Conservation (phyloP, 2,329 filamentous ascomycete genomes). For the Ilyonectria robusta region DNA sequence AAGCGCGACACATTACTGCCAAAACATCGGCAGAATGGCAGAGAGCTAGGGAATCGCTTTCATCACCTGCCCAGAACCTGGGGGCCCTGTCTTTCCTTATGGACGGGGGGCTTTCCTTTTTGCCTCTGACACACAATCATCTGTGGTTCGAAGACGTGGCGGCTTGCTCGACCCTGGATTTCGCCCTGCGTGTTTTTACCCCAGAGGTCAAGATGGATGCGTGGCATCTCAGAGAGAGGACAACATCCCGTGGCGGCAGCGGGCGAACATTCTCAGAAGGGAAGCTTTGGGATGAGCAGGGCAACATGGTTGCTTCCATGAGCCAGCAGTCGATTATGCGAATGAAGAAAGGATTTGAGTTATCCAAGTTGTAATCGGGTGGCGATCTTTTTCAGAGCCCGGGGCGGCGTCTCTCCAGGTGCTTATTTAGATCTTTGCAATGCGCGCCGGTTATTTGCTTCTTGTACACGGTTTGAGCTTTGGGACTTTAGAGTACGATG, state of each 20-base stretch:
- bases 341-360: constrained; percentile 21
- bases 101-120: constrained; percentile 60
- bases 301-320: constrained; percentile 62
- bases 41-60: constrained; percentile 42
- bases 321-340: constrained; percentile 62
- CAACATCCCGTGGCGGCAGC: constrained; percentile 53
- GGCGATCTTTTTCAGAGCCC: background rate
- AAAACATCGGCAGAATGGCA: constrained; percentile 61
- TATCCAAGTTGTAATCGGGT: constrained; percentile 27
- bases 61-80: constrained; percentile 50
- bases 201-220: constrained; percentile 54
- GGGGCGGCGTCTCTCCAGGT: background rate
- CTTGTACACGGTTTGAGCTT: background rate
- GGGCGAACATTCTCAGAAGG: constrained; percentile 62
- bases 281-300: constrained; percentile 60
- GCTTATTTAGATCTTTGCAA: background rate
- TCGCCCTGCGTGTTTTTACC: constrained; percentile 61
- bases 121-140: constrained; percentile 59
- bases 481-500: background rate
- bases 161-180: constrained; percentile 64
- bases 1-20: constrained; percentile 49
- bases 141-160: constrained; percentile 59
- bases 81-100: constrained; percentile 59
- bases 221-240: constrained; percentile 62
- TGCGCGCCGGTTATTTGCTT: background rate